Percentiles rank a stretch among this genome's conserved stretches.
Conservation (phyloP, 805 yeast species). For the Naumovozyma dairenensis region DNA sequence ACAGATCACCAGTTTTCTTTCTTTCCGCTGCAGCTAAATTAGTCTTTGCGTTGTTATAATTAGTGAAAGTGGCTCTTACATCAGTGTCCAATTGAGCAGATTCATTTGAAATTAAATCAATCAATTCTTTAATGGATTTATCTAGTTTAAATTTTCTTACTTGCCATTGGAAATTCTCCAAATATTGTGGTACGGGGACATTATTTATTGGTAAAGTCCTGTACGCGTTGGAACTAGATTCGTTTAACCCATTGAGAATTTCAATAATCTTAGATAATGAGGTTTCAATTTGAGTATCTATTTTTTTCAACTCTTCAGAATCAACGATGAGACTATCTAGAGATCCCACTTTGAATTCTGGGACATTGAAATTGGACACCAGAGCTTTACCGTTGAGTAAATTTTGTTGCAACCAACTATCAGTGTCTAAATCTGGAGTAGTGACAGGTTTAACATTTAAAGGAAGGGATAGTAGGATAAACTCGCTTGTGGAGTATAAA, state of each 20-base stretch:
- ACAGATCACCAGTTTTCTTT: conserved; percentile 85
- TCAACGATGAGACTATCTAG: conserved; percentile 84
- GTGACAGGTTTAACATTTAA: conserved; percentile 44
- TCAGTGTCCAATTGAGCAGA: conserved; percentile 78
- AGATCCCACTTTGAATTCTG: conserved; percentile 88
- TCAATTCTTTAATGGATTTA: conserved; percentile 68
- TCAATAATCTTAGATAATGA: conserved; percentile 72
- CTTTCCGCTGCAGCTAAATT: conserved; percentile 82
- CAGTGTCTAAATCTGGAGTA: conserved; percentile 31
- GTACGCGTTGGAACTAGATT: conserved; percentile 36
- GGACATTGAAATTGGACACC: conserved; percentile 51
- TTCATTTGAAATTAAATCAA: conserved; percentile 60
- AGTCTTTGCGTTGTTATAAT: conserved; percentile 74
- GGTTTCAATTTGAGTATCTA: conserved; percentile 66
- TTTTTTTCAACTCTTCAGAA: conserved; percentile 77
- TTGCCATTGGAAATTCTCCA: conserved; percentile 81
- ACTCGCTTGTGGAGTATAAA: conserved; percentile 27
- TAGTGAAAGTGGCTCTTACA: conserved; percentile 63
- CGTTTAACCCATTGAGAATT: conserved; percentile 43
- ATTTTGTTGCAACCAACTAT: conserved; percentile 44
- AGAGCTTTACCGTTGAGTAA: conserved; percentile 51
- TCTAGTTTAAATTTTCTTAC: conserved; percentile 77
- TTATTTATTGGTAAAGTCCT: conserved; percentile 43
- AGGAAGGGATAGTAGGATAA: conserved; percentile 47
- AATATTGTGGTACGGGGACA: conserved; percentile 45